Conservation (phyloP, 2,329 filamentous ascomycete species). For the Fusarium fracticaudum region DNA sequence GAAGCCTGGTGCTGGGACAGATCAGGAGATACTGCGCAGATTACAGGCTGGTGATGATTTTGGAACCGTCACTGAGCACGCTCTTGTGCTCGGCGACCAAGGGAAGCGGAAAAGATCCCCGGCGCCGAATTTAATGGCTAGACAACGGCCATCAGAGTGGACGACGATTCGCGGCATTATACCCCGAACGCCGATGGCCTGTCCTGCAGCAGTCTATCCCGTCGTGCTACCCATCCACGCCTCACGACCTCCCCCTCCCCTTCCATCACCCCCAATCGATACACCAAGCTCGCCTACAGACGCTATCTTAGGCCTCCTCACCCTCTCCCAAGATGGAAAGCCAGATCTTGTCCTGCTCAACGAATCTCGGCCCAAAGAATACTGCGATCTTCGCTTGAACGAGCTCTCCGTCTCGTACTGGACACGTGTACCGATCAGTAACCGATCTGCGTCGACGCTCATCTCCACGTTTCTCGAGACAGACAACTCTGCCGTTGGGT, state of each 20-base stretch:
- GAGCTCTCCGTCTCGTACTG: neutral
- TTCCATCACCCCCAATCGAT: neutral
- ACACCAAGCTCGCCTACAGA: neutral
- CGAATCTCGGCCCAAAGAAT: neutral
- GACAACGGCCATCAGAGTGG: neutral
- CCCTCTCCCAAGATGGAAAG: fast-evolving
- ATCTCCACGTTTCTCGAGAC: neutral
- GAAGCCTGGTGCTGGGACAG: fast-evolving
- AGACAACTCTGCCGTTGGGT: neutral
- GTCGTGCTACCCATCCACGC: neutral
- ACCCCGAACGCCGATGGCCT: neutral
- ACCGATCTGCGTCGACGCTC: neutral
- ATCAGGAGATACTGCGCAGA: neutral
- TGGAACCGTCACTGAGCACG: fast-evolving
- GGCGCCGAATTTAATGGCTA: neutral
- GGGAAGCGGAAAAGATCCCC: neutral
- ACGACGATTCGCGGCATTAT: neutral
- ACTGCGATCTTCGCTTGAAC: neutral
- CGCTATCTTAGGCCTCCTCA: neutral
- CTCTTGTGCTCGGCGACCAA: neutral
- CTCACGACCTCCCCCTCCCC: too few species aligned
- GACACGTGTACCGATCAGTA: neutral
- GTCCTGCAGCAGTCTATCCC: neutral
- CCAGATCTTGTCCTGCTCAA: neutral
- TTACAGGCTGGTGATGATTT: neutral